Evolutionary conservation across 306 rosid species (phyloP).

Genomic region (Vigna angularis): DNA sequence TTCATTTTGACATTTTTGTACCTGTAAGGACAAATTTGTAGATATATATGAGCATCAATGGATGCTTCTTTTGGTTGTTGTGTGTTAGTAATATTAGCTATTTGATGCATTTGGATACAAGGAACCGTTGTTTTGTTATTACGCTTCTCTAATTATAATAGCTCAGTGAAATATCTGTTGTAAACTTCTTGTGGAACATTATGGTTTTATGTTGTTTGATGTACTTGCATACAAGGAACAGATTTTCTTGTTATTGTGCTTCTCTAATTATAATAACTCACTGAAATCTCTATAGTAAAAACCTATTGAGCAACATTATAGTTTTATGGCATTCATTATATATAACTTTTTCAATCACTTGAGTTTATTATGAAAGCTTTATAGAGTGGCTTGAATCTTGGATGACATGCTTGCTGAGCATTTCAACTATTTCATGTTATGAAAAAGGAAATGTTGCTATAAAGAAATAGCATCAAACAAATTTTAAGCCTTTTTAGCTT

Average conservation of each 20-base stretch:
- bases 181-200: too few species aligned
- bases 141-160: constrained; percentile 1
- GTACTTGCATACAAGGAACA: constrained; percentile 47
- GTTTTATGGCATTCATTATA: too few species aligned
- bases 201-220: constrained; percentile 13
- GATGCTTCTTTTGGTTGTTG: constrained; percentile 29
- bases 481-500: too few species aligned
- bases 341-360: constrained; percentile 6
- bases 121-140: constrained; percentile 39
- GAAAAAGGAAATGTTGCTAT: background rate
- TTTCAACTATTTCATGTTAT: background rate
- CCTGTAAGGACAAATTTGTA: constrained; percentile 39
- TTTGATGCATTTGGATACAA: constrained; percentile 48
- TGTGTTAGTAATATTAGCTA: constrained; percentile 31
- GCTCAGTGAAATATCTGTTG: too few species aligned
- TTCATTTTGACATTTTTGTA: constrained; percentile 56
- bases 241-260: constrained; percentile 35
- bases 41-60: constrained; percentile 46
- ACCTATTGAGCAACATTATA: too few species aligned
- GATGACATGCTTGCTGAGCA: background rate
- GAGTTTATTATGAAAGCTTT: constrained; percentile 12
- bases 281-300: too few species aligned
- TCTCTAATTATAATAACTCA: background rate
- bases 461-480: too few species aligned
- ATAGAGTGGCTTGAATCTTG: background rate